Evolutionary conservation across 2,329 filamentous ascomycete species (phyloP).

Genomic region (Colletotrichum lindemuthianum): DNA sequence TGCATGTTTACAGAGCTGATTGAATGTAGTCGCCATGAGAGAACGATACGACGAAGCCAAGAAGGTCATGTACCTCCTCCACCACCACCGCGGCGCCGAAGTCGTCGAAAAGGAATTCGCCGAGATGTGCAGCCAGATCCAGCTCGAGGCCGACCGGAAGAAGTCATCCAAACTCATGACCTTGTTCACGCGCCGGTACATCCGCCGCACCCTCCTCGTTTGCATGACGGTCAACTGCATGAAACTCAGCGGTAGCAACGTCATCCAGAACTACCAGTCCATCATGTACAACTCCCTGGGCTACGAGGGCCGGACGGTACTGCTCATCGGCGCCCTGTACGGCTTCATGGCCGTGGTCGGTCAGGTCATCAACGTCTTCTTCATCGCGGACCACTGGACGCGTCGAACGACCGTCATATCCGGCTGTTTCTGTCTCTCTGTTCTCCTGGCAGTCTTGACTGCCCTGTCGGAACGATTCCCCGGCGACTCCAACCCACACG

Average conservation of each 20-base stretch:
- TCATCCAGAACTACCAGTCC: constrained; percentile 47
- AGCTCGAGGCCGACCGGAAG: constrained; percentile 36
- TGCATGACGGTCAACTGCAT: constrained; percentile 45
- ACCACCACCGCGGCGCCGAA: constrained; percentile 39
- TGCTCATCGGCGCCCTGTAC: constrained; percentile 59
- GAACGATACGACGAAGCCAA: constrained; percentile 42
- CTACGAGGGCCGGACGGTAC: constrained; percentile 57
- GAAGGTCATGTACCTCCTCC: constrained; percentile 39
- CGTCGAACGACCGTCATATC: constrained; percentile 29
- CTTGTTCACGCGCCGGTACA: constrained; percentile 43
- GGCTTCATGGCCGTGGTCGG: constrained; percentile 46
- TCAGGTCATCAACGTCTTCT: constrained; percentile 42
- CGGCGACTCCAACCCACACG: constrained; percentile 36
- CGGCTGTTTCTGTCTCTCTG: not conserved
- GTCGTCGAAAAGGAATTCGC: constrained; percentile 36
- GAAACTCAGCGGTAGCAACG: constrained; percentile 39
- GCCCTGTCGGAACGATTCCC: constrained; percentile 38
- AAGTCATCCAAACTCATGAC: constrained; percentile 34
- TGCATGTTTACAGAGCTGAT: no score
- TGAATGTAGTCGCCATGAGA: not conserved
- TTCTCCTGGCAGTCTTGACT: constrained; percentile 29
- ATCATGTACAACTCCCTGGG: constrained; percentile 54
- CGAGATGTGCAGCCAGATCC: constrained; percentile 41
- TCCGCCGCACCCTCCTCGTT: constrained; percentile 41
- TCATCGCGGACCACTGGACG: constrained; percentile 44